Conservation (phyloP, 805 yeast genomes). For the Huiozyma naganishii region DNA sequence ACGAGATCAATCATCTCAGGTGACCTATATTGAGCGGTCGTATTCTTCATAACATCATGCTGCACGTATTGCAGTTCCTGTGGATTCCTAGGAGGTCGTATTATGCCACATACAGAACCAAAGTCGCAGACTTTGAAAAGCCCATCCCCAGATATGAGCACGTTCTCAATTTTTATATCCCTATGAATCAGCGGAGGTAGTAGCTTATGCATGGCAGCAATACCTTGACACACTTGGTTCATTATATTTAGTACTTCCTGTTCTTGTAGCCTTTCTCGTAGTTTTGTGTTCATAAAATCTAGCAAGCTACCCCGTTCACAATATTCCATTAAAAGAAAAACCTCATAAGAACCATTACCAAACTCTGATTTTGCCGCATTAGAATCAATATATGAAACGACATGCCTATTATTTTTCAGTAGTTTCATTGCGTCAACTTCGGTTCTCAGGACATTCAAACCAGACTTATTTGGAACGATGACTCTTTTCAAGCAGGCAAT, state of each 20-base stretch:
- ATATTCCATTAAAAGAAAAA: conserved; percentile 68
- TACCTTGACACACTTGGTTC: conserved; percentile 63
- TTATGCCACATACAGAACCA: conserved; percentile 63
- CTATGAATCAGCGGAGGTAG: conserved; percentile 64
- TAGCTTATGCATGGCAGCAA: conserved; percentile 66
- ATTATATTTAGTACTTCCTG: conserved; percentile 56
- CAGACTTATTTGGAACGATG: conserved; percentile 81
- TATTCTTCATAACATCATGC: conserved; percentile 64
- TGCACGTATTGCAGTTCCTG: conserved; percentile 51
- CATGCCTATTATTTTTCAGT: conserved; percentile 61
- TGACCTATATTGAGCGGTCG: conserved; percentile 76
- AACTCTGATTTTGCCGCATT: conserved; percentile 70
- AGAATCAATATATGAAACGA: conserved; percentile 88
- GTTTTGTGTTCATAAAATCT: conserved; percentile 67
- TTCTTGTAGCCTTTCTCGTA: conserved; percentile 56
- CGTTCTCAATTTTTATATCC: conserved; percentile 78
- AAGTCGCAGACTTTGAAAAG: conserved; percentile 69
- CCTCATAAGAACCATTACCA: conserved; percentile 57
- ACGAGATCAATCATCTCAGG: conserved; percentile 78
- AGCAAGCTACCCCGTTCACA: conserved; percentile 70
- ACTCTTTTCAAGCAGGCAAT: conserved; percentile 87
- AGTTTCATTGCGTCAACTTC: conserved; percentile 98
- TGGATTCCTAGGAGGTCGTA: conserved; percentile 51
- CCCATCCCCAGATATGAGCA: conserved; percentile 47
- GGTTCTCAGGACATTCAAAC: conserved; percentile 71